Evolutionary conservation across 441 rosid genomes (phyloP).

Genomic region (Populus hybrid): DNA sequence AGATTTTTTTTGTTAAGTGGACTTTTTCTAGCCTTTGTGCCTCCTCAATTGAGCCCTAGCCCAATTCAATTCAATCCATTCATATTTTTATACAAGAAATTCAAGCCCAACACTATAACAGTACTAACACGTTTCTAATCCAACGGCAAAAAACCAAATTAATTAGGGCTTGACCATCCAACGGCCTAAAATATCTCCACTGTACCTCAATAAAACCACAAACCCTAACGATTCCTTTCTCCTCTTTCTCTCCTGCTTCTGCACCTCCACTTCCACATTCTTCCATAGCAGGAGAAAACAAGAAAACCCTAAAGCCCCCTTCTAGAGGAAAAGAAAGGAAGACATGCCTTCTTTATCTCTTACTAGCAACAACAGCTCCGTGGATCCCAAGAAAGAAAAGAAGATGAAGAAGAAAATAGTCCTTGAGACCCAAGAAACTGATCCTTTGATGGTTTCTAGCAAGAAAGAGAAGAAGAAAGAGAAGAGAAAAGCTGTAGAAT

Average conservation of each 20-base stretch:
- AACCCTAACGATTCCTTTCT: not conserved
- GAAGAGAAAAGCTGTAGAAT: not conserved
- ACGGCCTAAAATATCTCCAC: not conserved
- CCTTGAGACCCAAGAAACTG: not conserved
- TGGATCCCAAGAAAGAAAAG: not conserved
- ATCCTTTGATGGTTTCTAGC: not conserved
- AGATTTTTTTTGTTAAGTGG: not conserved
- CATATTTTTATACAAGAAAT: too few species aligned
- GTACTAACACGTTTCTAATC: not conserved
- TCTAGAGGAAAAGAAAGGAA: not conserved
- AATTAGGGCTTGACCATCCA: not conserved
- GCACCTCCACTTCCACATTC: not conserved
- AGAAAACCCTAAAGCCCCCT: not conserved
- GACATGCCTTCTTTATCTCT: not conserved
- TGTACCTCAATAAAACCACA: not conserved
- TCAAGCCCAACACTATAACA: too few species aligned
- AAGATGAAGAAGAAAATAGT: not conserved
- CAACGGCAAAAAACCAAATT: not conserved
- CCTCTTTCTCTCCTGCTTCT: not conserved
- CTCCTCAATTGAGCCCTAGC: not conserved
- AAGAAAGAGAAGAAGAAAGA: not conserved
- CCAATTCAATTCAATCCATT: not conserved
- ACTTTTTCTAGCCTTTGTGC: not conserved
- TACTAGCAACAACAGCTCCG: not conserved
- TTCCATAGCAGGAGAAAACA: not conserved